Conservation (phyloP, 306 rosid genomes). For the Benincasa hispida region DNA sequence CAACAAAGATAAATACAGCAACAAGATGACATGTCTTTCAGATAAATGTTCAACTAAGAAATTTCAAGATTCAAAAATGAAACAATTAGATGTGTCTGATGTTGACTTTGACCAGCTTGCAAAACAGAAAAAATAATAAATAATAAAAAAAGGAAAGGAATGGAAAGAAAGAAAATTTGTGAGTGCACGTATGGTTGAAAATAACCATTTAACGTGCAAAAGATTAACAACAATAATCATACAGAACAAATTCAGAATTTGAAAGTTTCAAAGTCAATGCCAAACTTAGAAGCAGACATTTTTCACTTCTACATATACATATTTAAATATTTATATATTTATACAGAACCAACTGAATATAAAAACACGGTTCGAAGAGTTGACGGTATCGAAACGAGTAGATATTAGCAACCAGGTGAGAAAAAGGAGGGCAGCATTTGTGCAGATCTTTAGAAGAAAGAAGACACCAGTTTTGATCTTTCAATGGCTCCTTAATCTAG, state of each 20-base stretch:
- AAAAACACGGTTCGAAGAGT: not conserved
- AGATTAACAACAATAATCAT: not conserved
- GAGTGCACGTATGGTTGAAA: not conserved
- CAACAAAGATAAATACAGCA: not conserved
- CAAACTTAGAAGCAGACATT: not conserved
- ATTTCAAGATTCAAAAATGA: not conserved
- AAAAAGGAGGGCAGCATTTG: not conserved
- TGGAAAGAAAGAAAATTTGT: not conserved
- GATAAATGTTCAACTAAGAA: not conserved
- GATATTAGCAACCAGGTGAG: not conserved
- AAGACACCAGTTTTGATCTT: not conserved
- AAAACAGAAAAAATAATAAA: not conserved
- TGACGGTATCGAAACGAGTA: not conserved
- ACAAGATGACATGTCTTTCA: not conserved
- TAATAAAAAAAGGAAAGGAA: too few species aligned
- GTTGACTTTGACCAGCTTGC: not conserved
- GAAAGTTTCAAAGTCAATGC: conserved; percentile 1
- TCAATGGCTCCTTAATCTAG: not conserved
- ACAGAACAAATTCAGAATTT: not conserved
- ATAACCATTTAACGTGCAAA: not conserved
- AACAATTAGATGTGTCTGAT: not conserved
- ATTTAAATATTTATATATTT: not conserved
- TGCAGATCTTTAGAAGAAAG: not conserved
- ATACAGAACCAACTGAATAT: not conserved
- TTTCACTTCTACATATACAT: not conserved